A percentile compares a stretch with the other conserved stretches of the same genome.
Conservation (phyloP, 129 eudicot species). For the Deinandra increscens region DNA sequence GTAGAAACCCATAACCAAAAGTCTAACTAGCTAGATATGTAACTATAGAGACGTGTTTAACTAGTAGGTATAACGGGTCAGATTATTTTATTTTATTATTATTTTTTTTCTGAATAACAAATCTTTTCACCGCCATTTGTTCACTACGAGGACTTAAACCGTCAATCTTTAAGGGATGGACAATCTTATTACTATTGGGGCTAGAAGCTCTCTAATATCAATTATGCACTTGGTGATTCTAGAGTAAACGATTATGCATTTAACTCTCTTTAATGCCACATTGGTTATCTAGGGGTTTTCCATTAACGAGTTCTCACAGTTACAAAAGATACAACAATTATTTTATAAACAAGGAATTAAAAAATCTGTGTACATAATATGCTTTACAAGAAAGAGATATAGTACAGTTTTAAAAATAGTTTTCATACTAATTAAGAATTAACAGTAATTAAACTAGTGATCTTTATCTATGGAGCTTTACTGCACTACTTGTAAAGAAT, state of each 20-base stretch:
- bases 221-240: not conserved
- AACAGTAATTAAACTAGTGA: conserved; percentile 10
- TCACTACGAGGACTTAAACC: too few species aligned
- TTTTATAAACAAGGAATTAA: not conserved
- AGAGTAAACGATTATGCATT: not conserved
- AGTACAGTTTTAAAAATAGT: not conserved
- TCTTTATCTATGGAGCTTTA: conserved; percentile 1
- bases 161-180: too few species aligned
- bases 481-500: conserved; percentile 10
- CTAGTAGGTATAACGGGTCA: not conserved
- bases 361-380: not conserved
- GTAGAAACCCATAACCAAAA: too few species aligned
- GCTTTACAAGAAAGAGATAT: conserved; percentile 1
- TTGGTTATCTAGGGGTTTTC: not conserved
- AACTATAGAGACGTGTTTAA: too few species aligned
- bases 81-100: too few species aligned
- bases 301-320: too few species aligned
- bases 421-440: not conserved
- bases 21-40: too few species aligned
- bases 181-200: too few species aligned
- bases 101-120: too few species aligned
- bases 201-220: too few species aligned
- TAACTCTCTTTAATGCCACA: not conserved
- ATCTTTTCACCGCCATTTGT: too few species aligned
- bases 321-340: not conserved